These are phyloP conservation scores for Phalaenopsis aphrodite DNA, from an alignment of 106 monocot genomes.

Conservation along the genomic window DNA sequence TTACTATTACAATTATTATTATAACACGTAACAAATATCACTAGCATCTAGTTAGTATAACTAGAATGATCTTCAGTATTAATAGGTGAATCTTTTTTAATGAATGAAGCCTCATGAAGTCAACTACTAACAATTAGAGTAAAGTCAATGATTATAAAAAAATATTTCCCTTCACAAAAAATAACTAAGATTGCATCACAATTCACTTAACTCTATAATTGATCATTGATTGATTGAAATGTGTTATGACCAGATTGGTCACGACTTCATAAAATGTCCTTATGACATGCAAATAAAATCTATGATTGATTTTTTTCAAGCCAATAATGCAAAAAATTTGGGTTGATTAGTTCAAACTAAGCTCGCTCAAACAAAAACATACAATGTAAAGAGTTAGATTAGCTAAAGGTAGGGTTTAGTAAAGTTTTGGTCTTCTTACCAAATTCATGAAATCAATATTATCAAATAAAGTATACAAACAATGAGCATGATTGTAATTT, in stretches of 20 bases:
- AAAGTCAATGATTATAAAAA: background rate
- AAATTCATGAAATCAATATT: background rate
- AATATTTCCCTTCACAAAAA: background rate
- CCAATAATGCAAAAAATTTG: background rate
- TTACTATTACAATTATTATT: no score
- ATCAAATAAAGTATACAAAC: background rate
- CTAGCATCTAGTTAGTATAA: no score
- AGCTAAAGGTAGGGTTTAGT: background rate
- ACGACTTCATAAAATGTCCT: background rate
- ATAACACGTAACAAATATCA: no score
- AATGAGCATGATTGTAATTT: background rate
- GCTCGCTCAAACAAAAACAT: background rate
- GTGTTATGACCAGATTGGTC: background rate
- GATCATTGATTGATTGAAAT: background rate
- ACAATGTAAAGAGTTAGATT: background rate
- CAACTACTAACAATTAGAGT: background rate
- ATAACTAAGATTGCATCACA: background rate
- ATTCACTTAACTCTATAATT: background rate
- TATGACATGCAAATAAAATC: background rate
- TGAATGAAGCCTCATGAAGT: background rate
- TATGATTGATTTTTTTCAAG: background rate
- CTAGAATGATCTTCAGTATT: no score
- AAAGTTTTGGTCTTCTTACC: background rate
- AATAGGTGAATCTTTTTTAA: background rate
- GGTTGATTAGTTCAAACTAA: background rate